These are phyloP conservation scores for Ceratobasidium sp. DNA, from an alignment of 1,284 basidiomycete species.

Conservation along the genomic window DNA sequence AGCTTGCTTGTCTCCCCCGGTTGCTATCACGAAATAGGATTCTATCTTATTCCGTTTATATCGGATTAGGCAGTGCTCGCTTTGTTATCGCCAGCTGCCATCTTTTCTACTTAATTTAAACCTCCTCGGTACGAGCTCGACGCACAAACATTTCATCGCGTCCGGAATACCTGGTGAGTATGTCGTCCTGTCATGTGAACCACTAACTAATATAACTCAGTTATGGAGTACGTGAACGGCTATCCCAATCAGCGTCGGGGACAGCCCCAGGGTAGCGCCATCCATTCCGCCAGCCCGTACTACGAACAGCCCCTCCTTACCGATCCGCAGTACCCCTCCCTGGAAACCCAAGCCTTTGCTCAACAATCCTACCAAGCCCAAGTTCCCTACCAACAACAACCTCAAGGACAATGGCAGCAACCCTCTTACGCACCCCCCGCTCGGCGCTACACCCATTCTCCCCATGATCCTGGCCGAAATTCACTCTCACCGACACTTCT, in stretches of 20 bases:
- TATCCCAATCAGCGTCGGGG: slow-evolving; percentile 34
- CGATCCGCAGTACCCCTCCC: background rate
- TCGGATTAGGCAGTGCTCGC: too few relatives aligned
- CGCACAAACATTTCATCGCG: too few relatives aligned
- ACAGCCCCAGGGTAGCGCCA: background rate
- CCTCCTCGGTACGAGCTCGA: too few relatives aligned
- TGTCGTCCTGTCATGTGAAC: background rate
- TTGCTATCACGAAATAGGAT: too few relatives aligned
- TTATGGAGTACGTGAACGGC: slow-evolving; percentile 18
- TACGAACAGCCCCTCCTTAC: background rate
- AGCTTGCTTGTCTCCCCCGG: too few relatives aligned
- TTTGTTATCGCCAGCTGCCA: too few relatives aligned
- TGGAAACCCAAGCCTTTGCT: background rate
- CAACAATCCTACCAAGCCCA: slow-evolving; percentile 21
- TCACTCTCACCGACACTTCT: slow-evolving; percentile 5
- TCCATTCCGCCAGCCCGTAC: slow-evolving; percentile 7
- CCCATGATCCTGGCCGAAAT: slow-evolving; percentile 6
- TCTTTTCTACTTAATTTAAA: too few relatives aligned
- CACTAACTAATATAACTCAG: background rate
- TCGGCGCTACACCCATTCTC: slow-evolving; percentile 22
- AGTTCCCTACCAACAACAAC: background rate
- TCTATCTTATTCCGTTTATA: too few relatives aligned
- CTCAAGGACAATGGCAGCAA: slow-evolving; percentile 21
- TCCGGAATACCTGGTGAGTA: too few relatives aligned
- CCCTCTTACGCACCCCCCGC: slow-evolving; percentile 1